Evolutionary conservation across 2,329 filamentous ascomycete species (phyloP).

Genomic region (Cladophialophora chaetospira): DNA sequence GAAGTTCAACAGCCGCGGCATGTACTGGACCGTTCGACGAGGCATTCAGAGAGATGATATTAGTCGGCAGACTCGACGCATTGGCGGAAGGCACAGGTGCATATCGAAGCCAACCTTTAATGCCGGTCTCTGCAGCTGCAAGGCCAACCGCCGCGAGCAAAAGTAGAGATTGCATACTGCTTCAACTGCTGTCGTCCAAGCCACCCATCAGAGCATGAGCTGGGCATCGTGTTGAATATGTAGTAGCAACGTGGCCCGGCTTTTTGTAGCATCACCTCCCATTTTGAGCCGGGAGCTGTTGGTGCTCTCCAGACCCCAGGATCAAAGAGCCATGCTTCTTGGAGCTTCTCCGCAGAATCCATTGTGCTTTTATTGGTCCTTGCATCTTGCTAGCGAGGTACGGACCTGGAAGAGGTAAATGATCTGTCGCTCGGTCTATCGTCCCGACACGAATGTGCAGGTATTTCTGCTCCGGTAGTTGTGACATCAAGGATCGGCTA

Average conservation of each 20-base stretch:
- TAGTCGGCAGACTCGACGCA: slow-evolving; percentile 48
- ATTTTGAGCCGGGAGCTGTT: neutral
- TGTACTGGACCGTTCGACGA: slow-evolving; percentile 59
- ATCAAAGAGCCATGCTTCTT: slow-evolving; percentile 1
- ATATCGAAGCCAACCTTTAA: slow-evolving; percentile 66
- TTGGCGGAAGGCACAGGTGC: slow-evolving; percentile 52
- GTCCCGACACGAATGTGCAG: slow-evolving; percentile 13
- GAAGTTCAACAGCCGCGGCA: slow-evolving; percentile 61
- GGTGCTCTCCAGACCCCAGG: slow-evolving; percentile 11
- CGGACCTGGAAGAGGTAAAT: slow-evolving; percentile 7
- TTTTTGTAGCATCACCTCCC: neutral
- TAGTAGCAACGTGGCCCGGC: neutral
- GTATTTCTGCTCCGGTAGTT: slow-evolving; percentile 5
- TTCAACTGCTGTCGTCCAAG: neutral
- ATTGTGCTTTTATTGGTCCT: slow-evolving; percentile 8
- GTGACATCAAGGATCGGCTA: slow-evolving; percentile 19
- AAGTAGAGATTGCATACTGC: slow-evolving; percentile 7
- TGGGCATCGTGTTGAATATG: neutral
- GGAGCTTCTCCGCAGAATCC: slow-evolving; percentile 8
- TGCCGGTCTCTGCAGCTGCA: slow-evolving; percentile 58
- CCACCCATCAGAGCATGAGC: neutral
- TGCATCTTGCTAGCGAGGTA: neutral
- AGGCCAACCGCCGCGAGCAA: slow-evolving; percentile 15
- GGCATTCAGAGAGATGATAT: slow-evolving; percentile 57
- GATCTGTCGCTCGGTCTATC: slow-evolving; percentile 17